Base-by-base conservation (phyloP, 2,329 filamentous ascomycete species). In the Macrophomina tecta region DNA sequence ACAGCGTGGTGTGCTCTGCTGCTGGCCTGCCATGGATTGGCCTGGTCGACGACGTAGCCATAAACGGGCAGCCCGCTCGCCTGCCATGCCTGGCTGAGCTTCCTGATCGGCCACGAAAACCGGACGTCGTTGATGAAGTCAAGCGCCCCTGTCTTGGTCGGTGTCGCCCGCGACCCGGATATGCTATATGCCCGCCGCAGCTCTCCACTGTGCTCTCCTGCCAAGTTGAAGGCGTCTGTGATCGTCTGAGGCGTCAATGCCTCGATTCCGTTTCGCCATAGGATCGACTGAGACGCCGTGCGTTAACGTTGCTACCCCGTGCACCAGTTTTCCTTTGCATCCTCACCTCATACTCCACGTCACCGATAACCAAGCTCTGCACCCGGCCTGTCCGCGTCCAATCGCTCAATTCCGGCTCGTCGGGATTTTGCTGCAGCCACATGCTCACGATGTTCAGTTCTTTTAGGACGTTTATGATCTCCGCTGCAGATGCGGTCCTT, bases 11-110 rank as follows among this genome's bases (percentile, higher is more conserved):
- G 82, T 2, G 82, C 74, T 0, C 82, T 75, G 8, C 77, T 80
- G 0, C 82, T 83, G 0, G 77, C 64, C 60, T 84, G 82, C 80
- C 80, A 84, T 5, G 82, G 82, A 42, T 84, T 84, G 0, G 74
- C 56, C 64, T 84, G 79, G 46, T 84, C 82, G 1, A 84, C 69
- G 0, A 82, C 69, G 45, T 81, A 84, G 38, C 74, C 75, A 67
- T 78, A 83, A 1, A 75, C 76, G 8, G 65, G 55, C 36, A 74
- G 77, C 9, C 73, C 72, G 1, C 65, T 48, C 4, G 53, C 36
- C 40, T 65, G 66, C 66, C 72, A 70, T 38, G 56, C 32, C 28
- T 69, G 51, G 14, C 68, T 28, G 4, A 73, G 60, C 12, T 67
- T 34, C 7, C 71, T 66, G 1, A 72, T 69, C 0, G 78, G 78